phyloP scores from a whole-genome alignment of 2,329 filamentous ascomycete species.

The Helotiales sp. region DNA sequence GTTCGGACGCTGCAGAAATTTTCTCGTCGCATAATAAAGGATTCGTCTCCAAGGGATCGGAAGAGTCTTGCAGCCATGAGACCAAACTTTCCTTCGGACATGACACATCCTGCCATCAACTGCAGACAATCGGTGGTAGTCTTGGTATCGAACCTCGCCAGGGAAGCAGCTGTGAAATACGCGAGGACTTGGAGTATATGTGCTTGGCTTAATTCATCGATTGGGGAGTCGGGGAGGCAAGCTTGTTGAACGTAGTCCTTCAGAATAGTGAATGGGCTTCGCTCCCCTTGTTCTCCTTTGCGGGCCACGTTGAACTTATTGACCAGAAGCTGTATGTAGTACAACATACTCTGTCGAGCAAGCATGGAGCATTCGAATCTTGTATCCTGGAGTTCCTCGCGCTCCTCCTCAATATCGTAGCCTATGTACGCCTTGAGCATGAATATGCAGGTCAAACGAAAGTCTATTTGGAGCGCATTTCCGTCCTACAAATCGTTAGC shows the following conservation, averaged over 20 bases:
- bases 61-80: constrained; percentile 30
- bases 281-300: background rate
- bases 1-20: constrained; percentile 32
- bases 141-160: constrained; percentile 25
- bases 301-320: constrained; percentile 32
- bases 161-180: constrained; percentile 30
- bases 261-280: constrained; percentile 20
- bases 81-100: constrained; percentile 3
- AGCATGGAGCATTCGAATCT: background rate
- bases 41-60: constrained; percentile 29
- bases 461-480: background rate
- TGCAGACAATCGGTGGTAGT: constrained; percentile 16
- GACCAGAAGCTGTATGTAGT: constrained; percentile 30
- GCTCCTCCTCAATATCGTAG: constrained; percentile 1
- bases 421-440: constrained; percentile 23
- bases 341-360: constrained; percentile 18
- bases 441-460: constrained; percentile 21
- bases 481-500: background rate
- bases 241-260: constrained; percentile 8
- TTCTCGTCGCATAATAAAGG: constrained; percentile 28
- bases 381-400: background rate
- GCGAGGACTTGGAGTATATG: constrained; percentile 29
- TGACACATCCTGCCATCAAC: constrained; percentile 27
- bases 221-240: background rate
- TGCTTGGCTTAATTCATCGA: background rate